Percentiles rank a stretch among this genome's conserved stretches.
These are phyloP conservation scores for Fusarium sulawesiense DNA, from an alignment of 2,329 filamentous ascomycete genomes.

Conservation along the genomic window DNA sequence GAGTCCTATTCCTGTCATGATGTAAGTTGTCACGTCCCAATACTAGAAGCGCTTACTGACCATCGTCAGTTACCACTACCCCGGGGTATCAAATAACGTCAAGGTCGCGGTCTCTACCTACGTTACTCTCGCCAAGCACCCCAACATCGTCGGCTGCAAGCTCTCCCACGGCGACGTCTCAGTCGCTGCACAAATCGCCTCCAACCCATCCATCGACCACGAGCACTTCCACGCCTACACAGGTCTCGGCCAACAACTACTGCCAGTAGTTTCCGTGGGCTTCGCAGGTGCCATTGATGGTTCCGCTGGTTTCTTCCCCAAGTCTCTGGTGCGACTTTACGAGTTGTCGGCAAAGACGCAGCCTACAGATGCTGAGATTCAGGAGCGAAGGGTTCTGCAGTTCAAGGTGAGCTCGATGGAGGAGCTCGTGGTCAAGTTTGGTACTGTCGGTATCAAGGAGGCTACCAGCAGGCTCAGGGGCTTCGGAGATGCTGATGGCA, in stretches of 20 bases:
- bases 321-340: constrained; percentile 68
- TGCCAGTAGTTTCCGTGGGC: constrained; percentile 69
- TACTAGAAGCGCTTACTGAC: background rate
- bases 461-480: constrained; percentile 68
- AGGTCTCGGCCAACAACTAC: constrained; percentile 73
- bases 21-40: constrained; percentile 55
- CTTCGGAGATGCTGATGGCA: constrained; percentile 69
- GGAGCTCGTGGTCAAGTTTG: constrained; percentile 69
- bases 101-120: constrained; percentile 68
- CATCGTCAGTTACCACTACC: constrained; percentile 68
- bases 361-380: constrained; percentile 55
- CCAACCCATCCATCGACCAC: constrained; percentile 69
- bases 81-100: constrained; percentile 74
- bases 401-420: constrained; percentile 71
- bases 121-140: constrained; percentile 66
- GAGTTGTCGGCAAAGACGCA: constrained; percentile 53
- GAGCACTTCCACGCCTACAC: constrained; percentile 70
- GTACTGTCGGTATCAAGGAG: constrained; percentile 74
- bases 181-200: constrained; percentile 70
- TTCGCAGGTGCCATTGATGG: constrained; percentile 72
- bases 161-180: constrained; percentile 75
- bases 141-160: constrained; percentile 77
- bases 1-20: constrained; percentile 67
- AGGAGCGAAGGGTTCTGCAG: constrained; percentile 66
- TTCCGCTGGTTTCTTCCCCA: constrained; percentile 71